Conservation (phyloP, 2,329 filamentous ascomycete species). For the Calonectria leucothoes region DNA sequence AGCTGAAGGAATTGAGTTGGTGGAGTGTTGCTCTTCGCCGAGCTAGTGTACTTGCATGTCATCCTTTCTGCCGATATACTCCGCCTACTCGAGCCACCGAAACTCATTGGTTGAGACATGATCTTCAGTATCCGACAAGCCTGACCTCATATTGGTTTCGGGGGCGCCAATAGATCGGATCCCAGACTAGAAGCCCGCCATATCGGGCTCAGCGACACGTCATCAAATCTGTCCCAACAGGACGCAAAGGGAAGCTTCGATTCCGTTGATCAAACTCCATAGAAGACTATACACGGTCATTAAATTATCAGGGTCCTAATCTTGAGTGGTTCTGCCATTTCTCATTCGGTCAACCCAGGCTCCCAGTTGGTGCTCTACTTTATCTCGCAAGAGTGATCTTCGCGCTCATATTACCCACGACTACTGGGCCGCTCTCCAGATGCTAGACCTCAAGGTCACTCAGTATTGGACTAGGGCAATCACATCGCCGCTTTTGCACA, state of each 20-base stretch:
- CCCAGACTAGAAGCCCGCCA: neutral
- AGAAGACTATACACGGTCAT: neutral
- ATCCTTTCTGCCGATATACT: neutral
- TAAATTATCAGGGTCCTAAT: neutral
- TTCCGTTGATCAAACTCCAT: neutral
- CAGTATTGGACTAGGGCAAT: too few relatives aligned
- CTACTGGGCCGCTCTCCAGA: neutral
- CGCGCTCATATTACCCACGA: neutral
- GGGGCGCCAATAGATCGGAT: neutral
- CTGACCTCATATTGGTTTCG: neutral
- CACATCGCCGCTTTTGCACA: too few relatives aligned
- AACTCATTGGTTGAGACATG: neutral
- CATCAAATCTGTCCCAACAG: neutral
- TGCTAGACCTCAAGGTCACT: too few relatives aligned
- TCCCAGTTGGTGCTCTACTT: neutral
- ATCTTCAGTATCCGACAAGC: neutral
- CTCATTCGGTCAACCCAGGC: neutral
- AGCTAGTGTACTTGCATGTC: neutral
- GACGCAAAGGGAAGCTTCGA: neutral
- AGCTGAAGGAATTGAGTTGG: neutral
- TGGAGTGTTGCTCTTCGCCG: neutral
- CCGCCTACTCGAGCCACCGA: neutral
- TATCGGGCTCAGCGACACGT: neutral
- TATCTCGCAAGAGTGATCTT: neutral
- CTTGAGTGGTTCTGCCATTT: neutral